Conservation (phyloP, 176 grass and related monocot species). For the Puccinellia tenuiflora region DNA sequence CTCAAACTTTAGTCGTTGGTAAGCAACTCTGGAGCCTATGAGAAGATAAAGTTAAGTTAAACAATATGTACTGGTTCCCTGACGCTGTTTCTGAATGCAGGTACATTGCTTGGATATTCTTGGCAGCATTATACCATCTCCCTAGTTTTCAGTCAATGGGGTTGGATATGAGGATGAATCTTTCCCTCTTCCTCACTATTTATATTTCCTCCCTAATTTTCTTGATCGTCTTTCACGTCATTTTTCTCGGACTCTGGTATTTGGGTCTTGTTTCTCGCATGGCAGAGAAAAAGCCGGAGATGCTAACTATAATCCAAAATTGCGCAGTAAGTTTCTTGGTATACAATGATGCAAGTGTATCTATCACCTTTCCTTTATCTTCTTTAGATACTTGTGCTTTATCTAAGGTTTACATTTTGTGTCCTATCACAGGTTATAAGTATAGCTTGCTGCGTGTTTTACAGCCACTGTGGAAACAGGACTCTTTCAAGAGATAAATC, state of each 20-base stretch:
- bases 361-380: background rate
- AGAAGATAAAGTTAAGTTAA: background rate
- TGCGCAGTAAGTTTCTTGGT: conserved; percentile 65
- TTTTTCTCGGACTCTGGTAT: conserved; percentile 97
- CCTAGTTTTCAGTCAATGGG: conserved; percentile 99
- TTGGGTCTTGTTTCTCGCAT: conserved; percentile 87
- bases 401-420: background rate
- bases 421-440: conserved; percentile 77
- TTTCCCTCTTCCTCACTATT: conserved; percentile 85
- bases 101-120: conserved; percentile 99
- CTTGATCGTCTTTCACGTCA: conserved; percentile 82
- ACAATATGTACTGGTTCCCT: conserved; percentile 9
- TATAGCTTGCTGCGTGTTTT: conserved; percentile 96
- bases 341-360: background rate
- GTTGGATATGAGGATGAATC: conserved; percentile 94
- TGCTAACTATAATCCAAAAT: conserved; percentile 90
- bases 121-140: conserved; percentile 94
- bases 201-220: conserved; percentile 87
- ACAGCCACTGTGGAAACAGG: conserved; percentile 91
- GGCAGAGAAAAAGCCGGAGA: conserved; percentile 80
- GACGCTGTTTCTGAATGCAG: conserved; percentile 40
- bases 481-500: conserved; percentile 70
- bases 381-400: conserved; percentile 13
- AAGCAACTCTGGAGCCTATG: conserved; percentile 15
- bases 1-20: conserved; percentile 98